Evolutionary conservation across 1,284 basidiomycete genomes (phyloP).

Genomic region (Cryptococcus sp.): DNA sequence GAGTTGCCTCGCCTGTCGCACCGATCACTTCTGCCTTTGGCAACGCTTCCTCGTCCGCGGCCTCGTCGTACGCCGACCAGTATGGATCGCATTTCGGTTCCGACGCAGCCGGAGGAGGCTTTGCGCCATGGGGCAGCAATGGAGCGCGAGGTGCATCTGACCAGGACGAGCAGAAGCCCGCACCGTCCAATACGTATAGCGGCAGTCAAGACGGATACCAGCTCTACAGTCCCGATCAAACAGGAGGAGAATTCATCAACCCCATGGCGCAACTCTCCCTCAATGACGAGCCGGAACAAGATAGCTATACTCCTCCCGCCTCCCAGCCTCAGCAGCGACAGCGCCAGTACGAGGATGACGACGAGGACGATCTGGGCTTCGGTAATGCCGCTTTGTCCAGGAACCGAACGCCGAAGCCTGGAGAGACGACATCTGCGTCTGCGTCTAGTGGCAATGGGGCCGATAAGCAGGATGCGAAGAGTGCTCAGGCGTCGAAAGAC

Average conservation of each 20-base stretch:
- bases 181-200: neutral
- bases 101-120: slow-evolving; percentile 3
- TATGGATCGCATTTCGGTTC: slow-evolving; percentile 9
- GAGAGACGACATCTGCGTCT: slow-evolving; percentile 24
- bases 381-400: slow-evolving; percentile 66
- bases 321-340: slow-evolving; percentile 32
- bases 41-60: slow-evolving; percentile 2
- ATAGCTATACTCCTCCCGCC: too few relatives aligned
- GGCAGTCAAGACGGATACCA: slow-evolving; percentile 1
- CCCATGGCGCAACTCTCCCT: slow-evolving; percentile 67
- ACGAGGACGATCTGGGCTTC: slow-evolving; percentile 86
- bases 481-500: slow-evolving; percentile 4
- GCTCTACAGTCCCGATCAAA: too few relatives aligned
- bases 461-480: slow-evolving; percentile 21
- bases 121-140: slow-evolving; percentile 7
- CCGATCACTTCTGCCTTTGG: slow-evolving; percentile 10
- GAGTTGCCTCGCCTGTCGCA: slow-evolving; percentile 17
- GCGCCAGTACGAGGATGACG: slow-evolving; percentile 61
- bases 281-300: slow-evolving; percentile 15
- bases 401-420: slow-evolving; percentile 47
- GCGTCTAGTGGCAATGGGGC: neutral
- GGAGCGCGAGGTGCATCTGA: neutral
- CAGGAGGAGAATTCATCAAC: slow-evolving; percentile 73
- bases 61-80: slow-evolving; percentile 17
- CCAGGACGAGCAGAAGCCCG: too few relatives aligned